phyloP scores from a whole-genome alignment of 805 yeast genomes.

The Candida saitoana region DNA sequence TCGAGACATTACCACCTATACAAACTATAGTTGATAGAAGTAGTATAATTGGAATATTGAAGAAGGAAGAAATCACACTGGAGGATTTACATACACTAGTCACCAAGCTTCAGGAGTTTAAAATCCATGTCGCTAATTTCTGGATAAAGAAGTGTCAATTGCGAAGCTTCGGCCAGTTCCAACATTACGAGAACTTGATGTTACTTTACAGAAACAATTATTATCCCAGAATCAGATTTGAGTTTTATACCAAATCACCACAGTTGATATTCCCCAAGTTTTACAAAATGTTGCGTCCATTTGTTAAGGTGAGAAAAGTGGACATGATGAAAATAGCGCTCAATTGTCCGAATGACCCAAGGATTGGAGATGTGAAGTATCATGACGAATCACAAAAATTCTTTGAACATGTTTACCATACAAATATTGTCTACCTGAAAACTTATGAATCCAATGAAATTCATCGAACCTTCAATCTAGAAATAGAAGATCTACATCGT shows the following conservation, averaged over 20 bases:
- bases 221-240: constrained; percentile 11
- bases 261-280: constrained; percentile 22
- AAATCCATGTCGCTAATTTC: constrained; percentile 10
- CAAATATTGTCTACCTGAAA: constrained; percentile 2
- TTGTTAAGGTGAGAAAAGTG: background rate
- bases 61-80: background rate
- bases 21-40: background rate
- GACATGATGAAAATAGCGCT: background rate
- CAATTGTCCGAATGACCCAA: constrained; percentile 1
- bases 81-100: background rate
- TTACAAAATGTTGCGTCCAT: constrained; percentile 14
- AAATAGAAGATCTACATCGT: background rate
- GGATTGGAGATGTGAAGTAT: background rate
- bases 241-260: constrained; percentile 21
- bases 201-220: constrained; percentile 7
- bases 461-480: background rate
- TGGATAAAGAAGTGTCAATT: constrained; percentile 17
- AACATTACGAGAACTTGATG: constrained; percentile 18
- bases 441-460: constrained; percentile 6
- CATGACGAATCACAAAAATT: background rate
- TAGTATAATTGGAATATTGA: background rate
- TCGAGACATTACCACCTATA: background rate
- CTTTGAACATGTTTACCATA: constrained; percentile 4
- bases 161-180: constrained; percentile 7
- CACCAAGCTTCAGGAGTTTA: constrained; percentile 8